Evolutionary conservation across 129 eudicot genomes (phyloP).

Genomic region (Erigeron canadensis): DNA sequence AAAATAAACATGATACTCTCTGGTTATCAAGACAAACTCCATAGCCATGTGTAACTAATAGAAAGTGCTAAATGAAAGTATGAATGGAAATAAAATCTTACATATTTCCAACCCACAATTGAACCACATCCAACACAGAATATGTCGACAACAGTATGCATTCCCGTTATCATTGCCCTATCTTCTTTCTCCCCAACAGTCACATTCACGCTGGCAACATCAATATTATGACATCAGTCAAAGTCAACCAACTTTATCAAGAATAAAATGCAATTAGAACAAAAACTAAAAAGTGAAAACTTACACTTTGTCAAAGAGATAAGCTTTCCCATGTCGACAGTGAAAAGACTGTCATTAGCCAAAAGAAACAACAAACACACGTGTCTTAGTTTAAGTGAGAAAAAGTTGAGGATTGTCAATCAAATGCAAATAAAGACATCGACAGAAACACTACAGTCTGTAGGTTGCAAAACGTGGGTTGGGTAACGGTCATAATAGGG

Average conservation of each 20-base stretch:
- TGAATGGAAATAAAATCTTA: conserved; percentile 26
- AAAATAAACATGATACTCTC: not conserved
- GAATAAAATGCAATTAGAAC: not conserved
- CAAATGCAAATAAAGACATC: not conserved
- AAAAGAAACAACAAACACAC: not conserved
- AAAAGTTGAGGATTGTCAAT: conserved; percentile 3
- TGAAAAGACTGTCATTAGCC: conserved; percentile 58
- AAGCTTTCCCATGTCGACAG: conserved; percentile 61
- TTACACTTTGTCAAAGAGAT: conserved; percentile 51
- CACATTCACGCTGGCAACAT: conserved; percentile 61
- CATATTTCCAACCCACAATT: conserved; percentile 88
- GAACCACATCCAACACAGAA: conserved; percentile 90
- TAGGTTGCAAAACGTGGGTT: not conserved
- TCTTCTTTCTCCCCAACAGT: conserved; percentile 73
- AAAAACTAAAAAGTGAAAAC: conserved; percentile 25
- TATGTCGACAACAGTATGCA: conserved; percentile 78
- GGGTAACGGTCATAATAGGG: not conserved
- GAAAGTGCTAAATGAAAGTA: not conserved
- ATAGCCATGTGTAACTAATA: not conserved
- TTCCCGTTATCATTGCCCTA: conserved; percentile 85
- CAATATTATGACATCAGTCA: conserved; percentile 5
- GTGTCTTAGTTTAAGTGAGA: not conserved
- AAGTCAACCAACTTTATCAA: not conserved
- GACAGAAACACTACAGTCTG: not conserved
- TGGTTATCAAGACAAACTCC: not conserved